Evolutionary conservation across 345 rosid species (phyloP).

Genomic region (Microthlaspi erraticum): DNA sequence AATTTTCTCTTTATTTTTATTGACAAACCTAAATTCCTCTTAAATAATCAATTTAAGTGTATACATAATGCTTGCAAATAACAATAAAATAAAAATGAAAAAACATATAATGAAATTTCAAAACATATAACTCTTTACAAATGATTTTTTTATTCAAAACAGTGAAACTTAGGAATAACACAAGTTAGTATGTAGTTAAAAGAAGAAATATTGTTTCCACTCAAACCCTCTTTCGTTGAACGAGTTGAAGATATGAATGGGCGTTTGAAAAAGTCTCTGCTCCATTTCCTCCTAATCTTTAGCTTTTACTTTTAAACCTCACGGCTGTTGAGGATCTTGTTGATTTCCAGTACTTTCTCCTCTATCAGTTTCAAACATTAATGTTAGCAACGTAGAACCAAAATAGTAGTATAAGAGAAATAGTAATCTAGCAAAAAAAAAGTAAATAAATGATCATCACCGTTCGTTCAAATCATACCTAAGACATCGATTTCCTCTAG

Average conservation of each 20-base stretch:
- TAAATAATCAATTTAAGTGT: no score
- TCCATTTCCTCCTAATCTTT: slow-evolving; percentile 5
- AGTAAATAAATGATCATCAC: neutral
- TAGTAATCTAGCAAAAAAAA: neutral
- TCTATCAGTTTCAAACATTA: neutral
- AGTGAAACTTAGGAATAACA: neutral
- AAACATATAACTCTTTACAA: no score
- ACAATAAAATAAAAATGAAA: no score
- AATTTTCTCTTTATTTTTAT: no score
- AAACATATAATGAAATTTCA: no score
- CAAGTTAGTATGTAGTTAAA: neutral
- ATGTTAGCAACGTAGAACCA: neutral
- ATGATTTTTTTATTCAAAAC: no score
- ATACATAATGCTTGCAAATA: no score
- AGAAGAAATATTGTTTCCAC: neutral
- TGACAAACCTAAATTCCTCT: no score
- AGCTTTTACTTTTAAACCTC: neutral
- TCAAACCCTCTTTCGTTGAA: neutral
- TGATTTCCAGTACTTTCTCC: neutral
- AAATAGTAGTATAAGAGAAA: neutral
- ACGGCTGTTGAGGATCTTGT: neutral
- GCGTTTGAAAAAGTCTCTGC: neutral
- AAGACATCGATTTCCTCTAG: slow-evolving; percentile 11
- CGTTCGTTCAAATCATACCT: neutral
- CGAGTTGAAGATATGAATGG: neutral